A percentile compares a stretch with the other conserved stretches of the same genome.
phyloP scores from a whole-genome alignment of 495 filamentous ascomycete genomes.

The Penicillium samsonianum region DNA sequence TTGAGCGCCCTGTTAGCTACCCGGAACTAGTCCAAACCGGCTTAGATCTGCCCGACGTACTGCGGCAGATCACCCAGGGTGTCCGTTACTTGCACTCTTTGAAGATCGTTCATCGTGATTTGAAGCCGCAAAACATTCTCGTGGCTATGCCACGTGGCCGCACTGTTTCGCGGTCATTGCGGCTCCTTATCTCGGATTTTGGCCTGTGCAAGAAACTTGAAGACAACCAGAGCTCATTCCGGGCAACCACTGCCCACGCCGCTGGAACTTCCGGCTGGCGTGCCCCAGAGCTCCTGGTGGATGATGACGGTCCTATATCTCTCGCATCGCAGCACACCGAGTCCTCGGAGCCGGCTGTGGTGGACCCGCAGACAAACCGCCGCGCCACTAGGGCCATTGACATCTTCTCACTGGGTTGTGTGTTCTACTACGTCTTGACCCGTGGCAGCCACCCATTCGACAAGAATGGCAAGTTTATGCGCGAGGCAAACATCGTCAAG shows the following conservation, averaged over 20 bases:
- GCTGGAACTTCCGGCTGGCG: constrained; percentile 95
- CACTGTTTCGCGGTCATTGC: constrained; percentile 39
- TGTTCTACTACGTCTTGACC: constrained; percentile 95
- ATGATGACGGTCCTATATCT: constrained; percentile 56
- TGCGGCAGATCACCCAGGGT: constrained; percentile 85
- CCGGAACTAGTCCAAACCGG: constrained; percentile 54
- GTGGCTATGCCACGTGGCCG: constrained; percentile 59
- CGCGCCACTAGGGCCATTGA: constrained; percentile 94
- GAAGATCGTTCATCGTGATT: constrained; percentile 93
- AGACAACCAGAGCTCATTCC: constrained; percentile 89
- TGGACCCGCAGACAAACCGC: constrained; percentile 64
- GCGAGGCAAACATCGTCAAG: constrained; percentile 94
- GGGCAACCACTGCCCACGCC: constrained; percentile 89
- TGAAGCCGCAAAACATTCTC: constrained; percentile 97
- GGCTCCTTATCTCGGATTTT: constrained; percentile 94
- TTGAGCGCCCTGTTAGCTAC: constrained; percentile 67
- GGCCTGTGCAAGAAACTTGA: constrained; percentile 98
- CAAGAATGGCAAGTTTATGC: constrained; percentile 87
- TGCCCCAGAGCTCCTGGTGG: constrained; percentile 86
- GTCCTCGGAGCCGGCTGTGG: constrained; percentile 58
- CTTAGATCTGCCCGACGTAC: constrained; percentile 61
- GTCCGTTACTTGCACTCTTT: constrained; percentile 86
- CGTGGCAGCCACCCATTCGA: constrained; percentile 92
- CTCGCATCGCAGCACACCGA: constrained; percentile 50
- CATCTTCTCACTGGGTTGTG: constrained; percentile 92